Conservation (phyloP, 345 rosid genomes). For the Eucalyptus pauciflora region DNA sequence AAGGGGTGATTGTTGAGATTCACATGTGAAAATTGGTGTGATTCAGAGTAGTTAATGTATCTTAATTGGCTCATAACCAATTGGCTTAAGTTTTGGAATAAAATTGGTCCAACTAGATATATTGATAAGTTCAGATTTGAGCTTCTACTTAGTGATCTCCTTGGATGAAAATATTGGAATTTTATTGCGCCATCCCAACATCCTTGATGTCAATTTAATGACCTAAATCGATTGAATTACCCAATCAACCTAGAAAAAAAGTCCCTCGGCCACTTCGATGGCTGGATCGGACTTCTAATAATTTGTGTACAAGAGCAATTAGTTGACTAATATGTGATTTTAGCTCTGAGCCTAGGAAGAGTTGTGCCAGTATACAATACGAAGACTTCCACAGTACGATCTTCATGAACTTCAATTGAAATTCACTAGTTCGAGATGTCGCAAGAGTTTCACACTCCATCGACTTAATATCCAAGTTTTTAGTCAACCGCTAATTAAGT, state of each 20-base stretch:
- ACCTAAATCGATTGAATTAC: neutral
- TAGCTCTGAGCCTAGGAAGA: neutral
- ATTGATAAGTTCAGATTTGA: neutral
- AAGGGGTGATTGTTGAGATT: neutral
- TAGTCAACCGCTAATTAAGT: neutral
- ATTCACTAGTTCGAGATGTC: neutral
- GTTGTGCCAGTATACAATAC: neutral
- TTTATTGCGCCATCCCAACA: neutral
- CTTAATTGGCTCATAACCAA: neutral
- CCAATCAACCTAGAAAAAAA: neutral
- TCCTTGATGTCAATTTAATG: neutral
- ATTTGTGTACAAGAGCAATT: neutral
- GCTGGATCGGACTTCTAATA: neutral
- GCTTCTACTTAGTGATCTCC: rapidly evolving
- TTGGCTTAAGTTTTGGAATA: too few species aligned
- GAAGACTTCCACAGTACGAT: neutral
- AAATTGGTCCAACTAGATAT: neutral
- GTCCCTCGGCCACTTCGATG: neutral
- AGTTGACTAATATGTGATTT: neutral
- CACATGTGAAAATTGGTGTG: neutral
- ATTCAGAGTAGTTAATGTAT: too few species aligned
- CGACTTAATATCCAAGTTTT: neutral
- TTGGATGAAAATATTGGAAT: too few species aligned
- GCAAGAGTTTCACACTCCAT: neutral
- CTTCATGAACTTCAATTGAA: neutral